Evolutionary conservation across 805 yeast genomes (phyloP), one percentile per base, ranked within the genome.

Genomic region (Ogataea glucozyma): DNA sequence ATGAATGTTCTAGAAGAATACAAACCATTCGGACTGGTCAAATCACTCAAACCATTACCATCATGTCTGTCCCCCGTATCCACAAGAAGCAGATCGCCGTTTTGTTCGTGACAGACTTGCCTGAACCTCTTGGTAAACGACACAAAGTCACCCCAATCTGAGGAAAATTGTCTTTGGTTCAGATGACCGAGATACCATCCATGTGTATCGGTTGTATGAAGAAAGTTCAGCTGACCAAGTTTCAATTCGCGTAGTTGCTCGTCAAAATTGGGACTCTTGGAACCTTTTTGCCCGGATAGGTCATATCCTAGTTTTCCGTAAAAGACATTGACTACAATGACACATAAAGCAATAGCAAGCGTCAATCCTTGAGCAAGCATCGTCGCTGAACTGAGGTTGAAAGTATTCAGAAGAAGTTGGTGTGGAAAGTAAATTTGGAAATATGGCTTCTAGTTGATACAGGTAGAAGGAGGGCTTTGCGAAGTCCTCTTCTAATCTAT

Each of bases 181-280:
- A 79, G 54, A 66, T 91, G 99, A 0, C 97, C 97, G 4, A 91
- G 81, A 49, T 85, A 78, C 99, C 99, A 93, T 1, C 93, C 97
- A 62, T 93, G 99, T 2, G 97, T 91, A 57, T 93, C 99, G 0
- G 99, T 93, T 1, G 98, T 90, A 57, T 91, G 98, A 19, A 91
- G 56, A 54, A 93, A 87, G 66, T 93, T 91, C 35, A 93, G 44
- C 43, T 82, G 78, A 0, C 90, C 89, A 76, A 89, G 73, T 9
- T 63, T 57, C 22, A 89, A 56, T n/a, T 76, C 75, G 39, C 93
- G 65, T 29, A 76, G 57, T 5, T 57, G 50, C 10, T 72, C 73
- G 31, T 64, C 44, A 27, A 57, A 62, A 11, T 60, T 55, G 4
- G 74, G 72, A 4, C 50, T 45, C 30, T 55, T 55, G 4, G 72